A percentile compares a stretch with the other conserved stretches of the same genome.
Evolutionary conservation across 192 early-diverging fungal species (phyloP).

Genomic region (Chytriomyces sp.): DNA sequence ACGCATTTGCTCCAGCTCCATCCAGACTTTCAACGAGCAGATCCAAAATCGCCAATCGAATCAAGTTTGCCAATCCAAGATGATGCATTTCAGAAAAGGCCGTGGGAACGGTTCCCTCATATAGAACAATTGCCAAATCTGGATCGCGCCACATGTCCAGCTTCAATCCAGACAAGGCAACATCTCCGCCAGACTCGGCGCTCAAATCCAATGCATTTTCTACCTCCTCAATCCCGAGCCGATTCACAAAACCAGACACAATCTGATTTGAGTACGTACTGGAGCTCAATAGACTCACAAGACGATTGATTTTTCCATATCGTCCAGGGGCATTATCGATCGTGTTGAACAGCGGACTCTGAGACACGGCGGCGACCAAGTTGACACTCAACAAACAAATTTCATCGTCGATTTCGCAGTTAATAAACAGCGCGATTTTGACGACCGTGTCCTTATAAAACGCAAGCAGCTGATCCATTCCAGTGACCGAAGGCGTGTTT

Average conservation of each 20-base stretch:
- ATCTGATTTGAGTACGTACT: slow-evolving; percentile 73
- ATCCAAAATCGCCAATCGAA: slow-evolving; percentile 84
- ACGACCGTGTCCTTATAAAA: slow-evolving; percentile 71
- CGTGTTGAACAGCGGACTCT: slow-evolving; percentile 70
- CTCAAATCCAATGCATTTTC: slow-evolving; percentile 39
- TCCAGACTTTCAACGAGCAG: slow-evolving; percentile 79
- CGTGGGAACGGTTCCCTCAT: slow-evolving; percentile 12
- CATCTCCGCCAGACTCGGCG: slow-evolving; percentile 6
- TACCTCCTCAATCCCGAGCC: slow-evolving; percentile 71
- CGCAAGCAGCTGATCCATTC: slow-evolving; percentile 81
- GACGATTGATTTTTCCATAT: slow-evolving; percentile 61
- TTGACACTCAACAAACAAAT: slow-evolving; percentile 75
- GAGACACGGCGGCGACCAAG: slow-evolving; percentile 73
- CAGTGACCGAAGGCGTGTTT: slow-evolving; percentile 60
- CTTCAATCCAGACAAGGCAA: slow-evolving; percentile 22
- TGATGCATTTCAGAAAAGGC: not conserved
- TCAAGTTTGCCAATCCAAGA: slow-evolving; percentile 56
- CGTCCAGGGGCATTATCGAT: slow-evolving; percentile 52
- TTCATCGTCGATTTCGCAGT: slow-evolving; percentile 66
- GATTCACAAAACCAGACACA: slow-evolving; percentile 75
- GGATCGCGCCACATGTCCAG: slow-evolving; percentile 36
- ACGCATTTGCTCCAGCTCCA: slow-evolving; percentile 43
- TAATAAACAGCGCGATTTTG: slow-evolving; percentile 73
- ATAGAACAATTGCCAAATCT: slow-evolving; percentile 30
- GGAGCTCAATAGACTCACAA: slow-evolving; percentile 72